Conservation (phyloP, 179 eudicot species). For the Heliamphora pulchella region DNA sequence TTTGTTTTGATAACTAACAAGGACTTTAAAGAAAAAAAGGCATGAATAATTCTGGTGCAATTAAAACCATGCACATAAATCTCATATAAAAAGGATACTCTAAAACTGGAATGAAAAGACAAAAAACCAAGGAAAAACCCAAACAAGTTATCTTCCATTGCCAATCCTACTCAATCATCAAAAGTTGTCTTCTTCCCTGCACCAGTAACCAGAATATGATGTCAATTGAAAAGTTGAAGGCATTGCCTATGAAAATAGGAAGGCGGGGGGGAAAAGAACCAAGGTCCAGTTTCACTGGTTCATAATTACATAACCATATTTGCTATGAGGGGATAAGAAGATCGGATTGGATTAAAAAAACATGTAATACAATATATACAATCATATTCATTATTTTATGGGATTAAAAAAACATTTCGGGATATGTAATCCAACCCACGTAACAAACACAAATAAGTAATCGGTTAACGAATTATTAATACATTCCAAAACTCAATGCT, state of each 20-base stretch:
- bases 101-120: background rate
- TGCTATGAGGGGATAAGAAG: too few species aligned
- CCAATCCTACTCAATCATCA: slow-evolving; percentile 15
- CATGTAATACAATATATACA: too few species aligned
- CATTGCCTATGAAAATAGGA: background rate
- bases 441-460: too few species aligned
- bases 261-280: too few species aligned
- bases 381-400: too few species aligned
- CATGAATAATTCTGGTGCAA: background rate
- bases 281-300: too few species aligned
- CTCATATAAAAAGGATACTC: background rate
- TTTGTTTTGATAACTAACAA: background rate
- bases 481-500: too few species aligned
- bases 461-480: too few species aligned
- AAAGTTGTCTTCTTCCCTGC: slow-evolving; percentile 34
- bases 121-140: background rate
- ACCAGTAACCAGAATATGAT: background rate
- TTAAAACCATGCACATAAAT: background rate
- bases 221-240: background rate
- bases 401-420: too few species aligned
- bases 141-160: background rate
- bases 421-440: too few species aligned
- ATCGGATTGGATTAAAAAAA: too few species aligned
- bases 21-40: background rate
- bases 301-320: too few species aligned